Conservation (phyloP, 345 rosid genomes). For the Triadica sebifera region DNA sequence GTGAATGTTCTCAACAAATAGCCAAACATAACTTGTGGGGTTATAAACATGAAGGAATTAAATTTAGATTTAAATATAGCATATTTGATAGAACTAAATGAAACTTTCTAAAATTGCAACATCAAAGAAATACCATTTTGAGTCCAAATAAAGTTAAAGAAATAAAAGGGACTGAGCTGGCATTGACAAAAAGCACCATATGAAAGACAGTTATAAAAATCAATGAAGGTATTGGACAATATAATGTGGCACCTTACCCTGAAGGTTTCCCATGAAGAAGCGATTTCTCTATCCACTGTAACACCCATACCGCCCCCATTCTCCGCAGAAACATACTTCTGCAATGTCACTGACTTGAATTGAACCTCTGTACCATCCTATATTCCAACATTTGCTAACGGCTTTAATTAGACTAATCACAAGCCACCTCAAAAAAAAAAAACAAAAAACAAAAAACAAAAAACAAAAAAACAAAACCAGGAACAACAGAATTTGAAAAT, state of each 20-base stretch:
- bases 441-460: background rate
- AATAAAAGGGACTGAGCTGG: background rate
- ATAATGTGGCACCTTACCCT: slow-evolving; percentile 40
- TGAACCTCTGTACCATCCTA: slow-evolving; percentile 76
- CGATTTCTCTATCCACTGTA: slow-evolving; percentile 49
- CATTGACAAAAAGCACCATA: background rate
- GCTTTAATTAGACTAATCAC: background rate
- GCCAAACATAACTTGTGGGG: background rate
- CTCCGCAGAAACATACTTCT: slow-evolving; percentile 61
- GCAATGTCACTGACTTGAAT: slow-evolving; percentile 51
- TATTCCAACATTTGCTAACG: slow-evolving; percentile 16
- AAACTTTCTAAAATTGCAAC: background rate
- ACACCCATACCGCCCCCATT: slow-evolving; percentile 63
- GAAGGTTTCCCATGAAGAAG: slow-evolving; percentile 71
- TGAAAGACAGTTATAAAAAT: slow-evolving; percentile 1
- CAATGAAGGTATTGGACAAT: background rate
- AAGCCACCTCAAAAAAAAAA: slow-evolving; percentile 1
- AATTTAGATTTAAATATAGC: too few species aligned
- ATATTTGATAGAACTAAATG: background rate
- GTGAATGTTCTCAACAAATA: background rate
- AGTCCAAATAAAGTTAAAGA: background rate
- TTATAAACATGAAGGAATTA: background rate
- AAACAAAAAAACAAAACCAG: background rate
- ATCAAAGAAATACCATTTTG: background rate
- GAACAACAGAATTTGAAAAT: background rate